Evolutionary conservation across 78 protist genomes (phyloP).

Genomic region (Dictyostelium brefeldianum): DNA sequence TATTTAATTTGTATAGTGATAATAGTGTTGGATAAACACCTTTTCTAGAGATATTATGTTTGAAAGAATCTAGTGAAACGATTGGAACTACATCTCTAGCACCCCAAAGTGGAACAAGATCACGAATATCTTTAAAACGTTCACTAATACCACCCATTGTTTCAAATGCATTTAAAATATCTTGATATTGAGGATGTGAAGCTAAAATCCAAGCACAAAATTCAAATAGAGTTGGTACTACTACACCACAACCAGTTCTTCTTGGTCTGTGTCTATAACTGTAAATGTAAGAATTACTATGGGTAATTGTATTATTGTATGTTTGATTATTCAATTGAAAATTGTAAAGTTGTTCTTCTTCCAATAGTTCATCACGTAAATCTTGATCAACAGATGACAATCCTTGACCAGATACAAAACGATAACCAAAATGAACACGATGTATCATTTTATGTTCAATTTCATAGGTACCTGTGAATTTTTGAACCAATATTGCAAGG

Average conservation of each 20-base stretch:
- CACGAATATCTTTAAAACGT: slow-evolving; percentile 67
- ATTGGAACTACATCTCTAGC: slow-evolving; percentile 62
- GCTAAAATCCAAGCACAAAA: slow-evolving; percentile 75
- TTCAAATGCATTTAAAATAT: slow-evolving; percentile 26
- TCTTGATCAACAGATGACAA: background rate
- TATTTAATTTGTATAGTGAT: slow-evolving; percentile 50
- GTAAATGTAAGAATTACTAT: slow-evolving; percentile 53
- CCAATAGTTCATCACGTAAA: slow-evolving; percentile 31
- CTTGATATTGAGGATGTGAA: slow-evolving; percentile 42
- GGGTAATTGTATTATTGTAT: slow-evolving; percentile 19
- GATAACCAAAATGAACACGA: slow-evolving; percentile 72
- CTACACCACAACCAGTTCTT: slow-evolving; percentile 68
- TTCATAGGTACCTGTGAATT: background rate
- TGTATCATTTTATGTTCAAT: slow-evolving; percentile 68
- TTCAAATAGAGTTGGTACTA: slow-evolving; percentile 74
- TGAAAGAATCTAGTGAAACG: background rate
- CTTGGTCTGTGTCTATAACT: slow-evolving; percentile 62
- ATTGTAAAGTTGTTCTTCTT: slow-evolving; percentile 63
- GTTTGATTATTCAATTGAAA: slow-evolving; percentile 43
- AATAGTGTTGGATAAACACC: slow-evolving; percentile 75
- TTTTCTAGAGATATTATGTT: slow-evolving; percentile 66
- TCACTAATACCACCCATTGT: slow-evolving; percentile 30
- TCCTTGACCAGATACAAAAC: slow-evolving; percentile 40
- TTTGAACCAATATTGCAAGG: slow-evolving; percentile 20
- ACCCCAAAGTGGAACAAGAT: slow-evolving; percentile 72